Evolutionary conservation across 768 basidiomycete genomes (phyloP).

Genomic region (Lactifluus pinguis): DNA sequence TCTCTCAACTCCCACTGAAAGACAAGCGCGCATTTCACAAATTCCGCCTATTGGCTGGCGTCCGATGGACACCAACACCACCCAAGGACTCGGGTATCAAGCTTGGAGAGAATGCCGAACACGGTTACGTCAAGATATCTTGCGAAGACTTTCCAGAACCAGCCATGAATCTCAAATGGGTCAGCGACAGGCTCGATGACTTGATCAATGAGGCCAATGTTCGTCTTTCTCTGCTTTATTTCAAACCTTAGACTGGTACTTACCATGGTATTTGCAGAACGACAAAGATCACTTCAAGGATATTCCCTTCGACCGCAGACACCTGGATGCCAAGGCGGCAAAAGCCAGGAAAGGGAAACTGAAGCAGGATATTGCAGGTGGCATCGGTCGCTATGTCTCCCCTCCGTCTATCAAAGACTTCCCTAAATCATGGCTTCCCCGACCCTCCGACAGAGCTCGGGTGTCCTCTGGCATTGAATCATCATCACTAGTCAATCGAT

Average conservation of each 20-base stretch:
- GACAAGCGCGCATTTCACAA: conserved; percentile 65
- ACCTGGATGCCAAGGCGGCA: conserved; percentile 59
- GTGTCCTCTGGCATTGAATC: background rate
- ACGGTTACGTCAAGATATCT: conserved; percentile 85
- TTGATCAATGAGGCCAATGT: conserved; percentile 82
- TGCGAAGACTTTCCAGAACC: conserved; percentile 81
- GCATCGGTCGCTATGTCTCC: conserved; percentile 13
- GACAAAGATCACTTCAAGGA: conserved; percentile 41
- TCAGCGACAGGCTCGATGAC: conserved; percentile 73
- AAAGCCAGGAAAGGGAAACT: conserved; percentile 66
- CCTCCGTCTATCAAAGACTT: conserved; percentile 20
- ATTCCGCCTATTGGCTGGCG: conserved; percentile 80
- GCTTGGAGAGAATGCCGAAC: conserved; percentile 37
- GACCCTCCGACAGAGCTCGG: conserved; percentile 20
- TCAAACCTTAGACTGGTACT: background rate
- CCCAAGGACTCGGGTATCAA: conserved; percentile 59
- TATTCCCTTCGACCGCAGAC: conserved; percentile 76
- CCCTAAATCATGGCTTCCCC: conserved; percentile 20
- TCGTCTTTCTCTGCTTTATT: conserved; percentile 24
- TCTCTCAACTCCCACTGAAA: conserved; percentile 62
- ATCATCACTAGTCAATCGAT: background rate
- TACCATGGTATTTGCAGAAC: conserved; percentile 26
- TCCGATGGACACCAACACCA: conserved; percentile 73
- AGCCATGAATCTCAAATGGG: conserved; percentile 91
- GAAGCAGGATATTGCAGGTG: conserved; percentile 16